Evolutionary conservation across 2,329 filamentous ascomycete species (phyloP), one percentile per base, ranked within the genome.

Genomic region (Rhynchosporium secalis): DNA sequence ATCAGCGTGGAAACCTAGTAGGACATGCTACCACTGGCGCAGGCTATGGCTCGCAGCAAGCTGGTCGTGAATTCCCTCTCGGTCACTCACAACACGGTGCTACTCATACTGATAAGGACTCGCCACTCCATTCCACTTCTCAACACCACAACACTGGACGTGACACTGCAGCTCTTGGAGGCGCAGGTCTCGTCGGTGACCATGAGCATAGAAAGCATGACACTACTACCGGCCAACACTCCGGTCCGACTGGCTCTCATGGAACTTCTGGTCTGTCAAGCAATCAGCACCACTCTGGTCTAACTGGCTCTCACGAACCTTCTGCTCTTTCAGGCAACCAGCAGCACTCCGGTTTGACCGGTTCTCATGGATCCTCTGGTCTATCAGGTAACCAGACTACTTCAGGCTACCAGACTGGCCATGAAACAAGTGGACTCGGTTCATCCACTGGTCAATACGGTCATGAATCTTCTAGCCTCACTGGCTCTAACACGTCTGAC

Each of bases 131-230:
- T 31, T 5, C 26, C 15, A 49, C 31, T 10, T 51, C 48, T 26
- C 48, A 59, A 56, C 49, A 59, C n/a, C 49, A 56, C 36, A 38
- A 59, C 28, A 33, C 54, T 12, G 54, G 28, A 45, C 46, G 56
- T 40, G 33, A 48, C 28, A 38, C 59, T 5, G 46, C 52, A 9
- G 59, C 12, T 10, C 15, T 60, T 26, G 63, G 63, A 40, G 56
- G 54, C 15, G 52, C 62, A 3, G 60, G 60, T 36, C 46, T 61
- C 3, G 43, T 41, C 26, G 60, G 60, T 4, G 58, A 65, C 26
- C 63, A 62, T 38, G 63, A 64, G n/a, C 36, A 65, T 15, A 48
- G 57, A 47, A 62, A 60, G 52, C 56, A 55, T 15, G 60, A 60
- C 4, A 38, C 51, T 15, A 56, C 48, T 15, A 46, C 43, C n/a